A percentile compares a stretch with the other conserved stretches of the same genome.
Evolutionary conservation across 2,329 filamentous ascomycete genomes (phyloP).

Genomic region (Cladosporium sp.): DNA sequence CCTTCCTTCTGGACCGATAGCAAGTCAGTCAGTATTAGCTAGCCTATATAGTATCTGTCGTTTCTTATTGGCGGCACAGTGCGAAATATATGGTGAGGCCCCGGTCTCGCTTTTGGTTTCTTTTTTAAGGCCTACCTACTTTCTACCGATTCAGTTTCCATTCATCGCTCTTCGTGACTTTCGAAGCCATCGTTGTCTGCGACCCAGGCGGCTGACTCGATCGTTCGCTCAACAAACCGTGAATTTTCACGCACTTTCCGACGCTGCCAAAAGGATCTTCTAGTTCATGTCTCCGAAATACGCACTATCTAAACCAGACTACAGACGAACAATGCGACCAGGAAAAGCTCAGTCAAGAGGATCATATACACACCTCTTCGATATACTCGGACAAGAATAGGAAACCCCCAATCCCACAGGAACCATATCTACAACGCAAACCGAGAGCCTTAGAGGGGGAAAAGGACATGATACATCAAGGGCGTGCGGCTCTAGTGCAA

Average conservation of each 20-base stretch:
- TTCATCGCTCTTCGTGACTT: too few species aligned
- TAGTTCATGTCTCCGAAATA: too few species aligned
- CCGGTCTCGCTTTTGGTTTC: background rate
- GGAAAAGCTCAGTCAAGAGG: background rate
- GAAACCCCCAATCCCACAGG: background rate
- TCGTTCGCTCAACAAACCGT: too few species aligned
- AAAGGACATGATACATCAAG: background rate
- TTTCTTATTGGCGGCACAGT: background rate
- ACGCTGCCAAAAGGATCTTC: too few species aligned
- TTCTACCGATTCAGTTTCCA: too few species aligned
- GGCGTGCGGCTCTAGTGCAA: background rate
- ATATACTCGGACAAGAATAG: background rate
- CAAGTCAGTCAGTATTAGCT: background rate
- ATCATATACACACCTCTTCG: background rate
- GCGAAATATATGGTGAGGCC: constrained; percentile 15
- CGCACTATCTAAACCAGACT: too few species aligned
- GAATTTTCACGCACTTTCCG: too few species aligned
- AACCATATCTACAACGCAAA: constrained; percentile 1
- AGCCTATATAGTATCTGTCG: background rate
- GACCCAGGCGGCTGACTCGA: too few species aligned
- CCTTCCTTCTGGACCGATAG: background rate
- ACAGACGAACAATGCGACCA: too few species aligned
- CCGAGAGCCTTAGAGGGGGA: background rate
- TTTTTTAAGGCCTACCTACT: background rate
- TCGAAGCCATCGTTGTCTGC: too few species aligned